phyloP scores from a whole-genome alignment of 345 rosid genomes.

The Bretschneidera sinensis region DNA sequence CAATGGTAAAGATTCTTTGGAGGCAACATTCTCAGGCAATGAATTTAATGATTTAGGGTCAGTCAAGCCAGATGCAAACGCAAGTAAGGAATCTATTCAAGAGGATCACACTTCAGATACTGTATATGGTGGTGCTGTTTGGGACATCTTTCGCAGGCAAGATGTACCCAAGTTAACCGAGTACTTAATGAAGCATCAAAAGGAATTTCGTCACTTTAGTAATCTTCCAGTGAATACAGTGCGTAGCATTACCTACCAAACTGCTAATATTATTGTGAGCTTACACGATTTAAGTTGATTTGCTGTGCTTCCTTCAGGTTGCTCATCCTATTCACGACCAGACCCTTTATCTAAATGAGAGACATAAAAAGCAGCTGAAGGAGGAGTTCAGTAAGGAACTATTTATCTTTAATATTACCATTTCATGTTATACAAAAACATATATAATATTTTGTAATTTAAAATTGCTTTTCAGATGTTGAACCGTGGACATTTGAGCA shows the following conservation, averaged over 20 bases:
- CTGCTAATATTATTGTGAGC: background rate
- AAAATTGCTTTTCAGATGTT: slow-evolving; percentile 31
- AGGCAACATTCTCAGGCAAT: slow-evolving; percentile 6
- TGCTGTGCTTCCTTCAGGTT: slow-evolving; percentile 32
- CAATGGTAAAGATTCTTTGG: slow-evolving; percentile 4
- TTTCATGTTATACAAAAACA: background rate
- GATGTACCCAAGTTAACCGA: slow-evolving; percentile 48
- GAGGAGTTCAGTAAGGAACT: slow-evolving; percentile 48
- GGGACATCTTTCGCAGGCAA: slow-evolving; percentile 61
- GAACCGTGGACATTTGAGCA: slow-evolving; percentile 70
- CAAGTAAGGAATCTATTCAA: slow-evolving; percentile 14
- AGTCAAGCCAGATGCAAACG: slow-evolving; percentile 3
- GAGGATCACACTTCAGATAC: slow-evolving; percentile 10
- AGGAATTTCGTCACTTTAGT: slow-evolving; percentile 32
- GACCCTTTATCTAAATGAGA: slow-evolving; percentile 42
- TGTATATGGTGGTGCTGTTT: slow-evolving; percentile 44
- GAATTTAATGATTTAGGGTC: slow-evolving; percentile 9
- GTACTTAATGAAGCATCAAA: slow-evolving; percentile 38
- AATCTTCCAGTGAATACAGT: slow-evolving; percentile 39
- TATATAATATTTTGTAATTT: background rate
- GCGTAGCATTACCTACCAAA: slow-evolving; percentile 22
- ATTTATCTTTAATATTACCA: slow-evolving; percentile 3
- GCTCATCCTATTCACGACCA: slow-evolving; percentile 59
- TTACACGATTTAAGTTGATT: slow-evolving; percentile 8
- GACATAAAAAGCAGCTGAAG: slow-evolving; percentile 51